phyloP scores from a whole-genome alignment of 139 green algal species.

The Eudorina sp. region DNA sequence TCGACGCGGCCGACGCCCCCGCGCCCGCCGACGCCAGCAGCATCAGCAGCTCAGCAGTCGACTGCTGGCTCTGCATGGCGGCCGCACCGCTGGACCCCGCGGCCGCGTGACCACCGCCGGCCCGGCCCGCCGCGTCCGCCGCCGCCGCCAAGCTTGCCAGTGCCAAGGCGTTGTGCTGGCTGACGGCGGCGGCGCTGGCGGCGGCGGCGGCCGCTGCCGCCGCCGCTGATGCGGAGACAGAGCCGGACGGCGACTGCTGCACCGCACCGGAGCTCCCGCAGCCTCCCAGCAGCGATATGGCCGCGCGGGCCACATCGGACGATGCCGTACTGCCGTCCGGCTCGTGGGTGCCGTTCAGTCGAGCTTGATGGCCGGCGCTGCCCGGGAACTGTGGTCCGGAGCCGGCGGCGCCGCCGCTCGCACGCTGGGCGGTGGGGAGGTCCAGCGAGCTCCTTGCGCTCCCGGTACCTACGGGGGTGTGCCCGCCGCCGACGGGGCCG shows the following conservation, averaged over 20 bases:
- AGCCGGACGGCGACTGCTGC: too few species aligned
- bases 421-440: background rate
- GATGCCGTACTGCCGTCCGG: background rate
- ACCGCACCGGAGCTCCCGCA: too few species aligned
- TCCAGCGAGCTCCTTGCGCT: constrained; percentile 19
- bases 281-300: background rate
- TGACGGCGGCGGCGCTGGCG: background rate
- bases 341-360: background rate
- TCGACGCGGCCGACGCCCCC: background rate
- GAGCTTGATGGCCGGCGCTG: too few species aligned
- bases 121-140: background rate
- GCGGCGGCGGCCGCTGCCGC: background rate
- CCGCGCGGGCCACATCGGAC: background rate
- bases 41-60: constrained; percentile 28
- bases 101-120: background rate
- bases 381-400: too few species aligned
- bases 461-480: background rate
- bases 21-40: constrained; percentile 15
- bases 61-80: background rate
- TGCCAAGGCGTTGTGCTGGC: constrained; percentile 22
- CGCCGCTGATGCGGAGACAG: too few species aligned
- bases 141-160: constrained; percentile 29
- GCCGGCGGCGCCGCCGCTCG: background rate
- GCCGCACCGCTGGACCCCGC: background rate
- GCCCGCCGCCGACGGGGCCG: background rate